Base-by-base conservation (phyloP, 2,329 filamentous ascomycete genomes). In the Pyrenochaeta sp. region DNA sequence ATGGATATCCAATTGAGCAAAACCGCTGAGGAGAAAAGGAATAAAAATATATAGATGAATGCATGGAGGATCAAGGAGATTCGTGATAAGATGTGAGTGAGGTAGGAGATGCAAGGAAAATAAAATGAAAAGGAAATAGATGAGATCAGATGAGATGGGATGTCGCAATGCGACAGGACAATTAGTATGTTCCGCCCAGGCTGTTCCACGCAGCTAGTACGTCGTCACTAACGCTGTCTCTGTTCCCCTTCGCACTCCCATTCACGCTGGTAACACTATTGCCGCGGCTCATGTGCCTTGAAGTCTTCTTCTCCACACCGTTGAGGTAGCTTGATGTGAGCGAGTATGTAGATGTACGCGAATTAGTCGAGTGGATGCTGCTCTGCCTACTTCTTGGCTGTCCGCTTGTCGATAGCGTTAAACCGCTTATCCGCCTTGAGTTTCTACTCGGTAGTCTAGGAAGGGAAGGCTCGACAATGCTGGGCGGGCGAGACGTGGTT, bases 121-220 rank as follows among this genome's bases (percentile, higher is more conserved):
- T 5, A 9, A 30, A 30, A 30, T 5, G 28, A 30, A 30, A 30
- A 30, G 28, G 22, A 13, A 50, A 32, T 12, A 49, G 19, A 22
- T 19, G 13, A n/a, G 13, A 22, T 5, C 7, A 22, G 39, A 42
- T 42, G 42, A 27, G 25, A 13, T 28, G 12, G 25, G 42, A 44
- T 5, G 25, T 28, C 7, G 13, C 10, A 25, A 8, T 10, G 40
- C 12, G 42, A 10, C 3, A 15, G 13, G 42, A 15, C 19, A 30
- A 34, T 55, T 46, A 71, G 51, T 71, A 71, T 48, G 72, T 71
- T 13, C 80, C 80, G 7, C 81, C 81, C 25, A 83, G 59, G 54
- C 77, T 80, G 10, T 78, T 78, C 80, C 80, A 83, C 15, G 80
- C 80, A 53, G 79, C 79, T 28, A 82, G 66, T 7, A 83, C 78